Conservation (phyloP, 2,329 filamentous ascomycete genomes). For the Dryadomyces quercus-mongolicae region DNA sequence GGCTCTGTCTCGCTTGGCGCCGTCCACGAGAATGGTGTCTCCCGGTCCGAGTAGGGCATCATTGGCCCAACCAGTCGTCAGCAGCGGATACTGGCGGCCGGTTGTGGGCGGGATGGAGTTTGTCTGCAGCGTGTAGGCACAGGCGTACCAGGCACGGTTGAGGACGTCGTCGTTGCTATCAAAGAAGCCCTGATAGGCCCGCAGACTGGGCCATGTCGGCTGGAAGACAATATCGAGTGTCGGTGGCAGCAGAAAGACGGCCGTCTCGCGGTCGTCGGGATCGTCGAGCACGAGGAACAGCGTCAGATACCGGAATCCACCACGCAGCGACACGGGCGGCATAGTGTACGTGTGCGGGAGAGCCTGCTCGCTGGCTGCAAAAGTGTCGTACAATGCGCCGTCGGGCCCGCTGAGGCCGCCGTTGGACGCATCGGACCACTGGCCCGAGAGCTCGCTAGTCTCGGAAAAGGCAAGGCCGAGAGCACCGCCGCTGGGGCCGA, state of each 20-base stretch:
- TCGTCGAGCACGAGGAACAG: neutral
- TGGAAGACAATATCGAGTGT: constrained; percentile 25
- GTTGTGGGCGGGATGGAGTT: constrained; percentile 20
- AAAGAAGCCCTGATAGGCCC: constrained; percentile 43
- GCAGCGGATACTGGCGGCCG: constrained; percentile 21
- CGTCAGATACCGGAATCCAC: constrained; percentile 38
- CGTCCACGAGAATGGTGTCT: constrained; percentile 28
- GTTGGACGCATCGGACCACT: constrained; percentile 35
- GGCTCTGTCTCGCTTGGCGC: constrained; percentile 40
- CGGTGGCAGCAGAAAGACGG: constrained; percentile 2
- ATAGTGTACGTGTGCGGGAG: constrained; percentile 24
- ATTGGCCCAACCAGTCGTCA: constrained; percentile 25
- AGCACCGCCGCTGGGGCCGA: constrained; percentile 15
- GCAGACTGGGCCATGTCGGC: constrained; percentile 31
- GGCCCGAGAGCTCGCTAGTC: constrained; percentile 32
- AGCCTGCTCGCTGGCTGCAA: constrained; percentile 15
- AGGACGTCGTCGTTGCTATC: constrained; percentile 34
- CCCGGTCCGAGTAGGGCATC: constrained; percentile 21
- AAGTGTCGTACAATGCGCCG: constrained; percentile 32
- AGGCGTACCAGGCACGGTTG: constrained; percentile 40
- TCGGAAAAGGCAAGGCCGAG: constrained; percentile 36
- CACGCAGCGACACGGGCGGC: constrained; percentile 30
- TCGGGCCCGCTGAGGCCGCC: constrained; percentile 29
- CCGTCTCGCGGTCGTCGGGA: constrained; percentile 2
- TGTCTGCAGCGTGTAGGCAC: constrained; percentile 32